Percentiles rank a stretch among this genome's conserved stretches.
Evolutionary conservation across 495 filamentous ascomycete genomes (phyloP).

Genomic region (Podospora conica): DNA sequence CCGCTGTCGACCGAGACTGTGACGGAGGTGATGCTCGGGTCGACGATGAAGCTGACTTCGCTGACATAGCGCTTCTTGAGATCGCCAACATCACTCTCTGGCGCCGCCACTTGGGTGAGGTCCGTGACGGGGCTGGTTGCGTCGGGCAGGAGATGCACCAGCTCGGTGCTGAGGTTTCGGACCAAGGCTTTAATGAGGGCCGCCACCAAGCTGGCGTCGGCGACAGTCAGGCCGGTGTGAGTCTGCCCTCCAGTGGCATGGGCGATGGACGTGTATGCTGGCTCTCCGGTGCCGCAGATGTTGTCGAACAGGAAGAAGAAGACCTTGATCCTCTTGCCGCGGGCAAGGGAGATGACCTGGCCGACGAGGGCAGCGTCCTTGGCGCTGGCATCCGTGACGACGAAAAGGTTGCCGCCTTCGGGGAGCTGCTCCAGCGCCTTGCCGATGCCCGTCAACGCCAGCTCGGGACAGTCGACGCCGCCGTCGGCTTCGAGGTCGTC

Average conservation of each 20-base stretch:
- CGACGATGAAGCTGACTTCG: not conserved
- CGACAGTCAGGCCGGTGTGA: not conserved
- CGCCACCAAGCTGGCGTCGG: not conserved
- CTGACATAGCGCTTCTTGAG: not conserved
- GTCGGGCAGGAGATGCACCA: not conserved
- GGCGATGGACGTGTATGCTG: not conserved
- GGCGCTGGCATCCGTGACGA: slow-evolving; percentile 9
- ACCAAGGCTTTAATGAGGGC: not conserved
- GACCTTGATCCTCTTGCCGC: not conserved
- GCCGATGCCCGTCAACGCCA: not conserved
- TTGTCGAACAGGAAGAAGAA: slow-evolving; percentile 7
- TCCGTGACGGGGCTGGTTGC: not conserved
- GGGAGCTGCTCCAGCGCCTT: not conserved
- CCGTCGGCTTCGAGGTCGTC: not conserved
- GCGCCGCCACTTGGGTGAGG: not conserved
- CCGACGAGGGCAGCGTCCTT: not conserved
- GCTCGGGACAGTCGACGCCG: slow-evolving; percentile 6
- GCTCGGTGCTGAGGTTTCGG: not conserved
- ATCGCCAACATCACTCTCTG: not conserved
- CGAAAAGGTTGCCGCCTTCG: not conserved
- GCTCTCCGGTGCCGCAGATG: slow-evolving; percentile 4
- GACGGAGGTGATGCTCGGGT: not conserved
- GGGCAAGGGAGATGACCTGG: not conserved
- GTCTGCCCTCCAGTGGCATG: not conserved
- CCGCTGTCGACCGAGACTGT: not conserved